Evolutionary conservation across 345 rosid genomes (phyloP), one percentile per base, ranked within the genome.

Genomic region (Hevea brasiliensis): DNA sequence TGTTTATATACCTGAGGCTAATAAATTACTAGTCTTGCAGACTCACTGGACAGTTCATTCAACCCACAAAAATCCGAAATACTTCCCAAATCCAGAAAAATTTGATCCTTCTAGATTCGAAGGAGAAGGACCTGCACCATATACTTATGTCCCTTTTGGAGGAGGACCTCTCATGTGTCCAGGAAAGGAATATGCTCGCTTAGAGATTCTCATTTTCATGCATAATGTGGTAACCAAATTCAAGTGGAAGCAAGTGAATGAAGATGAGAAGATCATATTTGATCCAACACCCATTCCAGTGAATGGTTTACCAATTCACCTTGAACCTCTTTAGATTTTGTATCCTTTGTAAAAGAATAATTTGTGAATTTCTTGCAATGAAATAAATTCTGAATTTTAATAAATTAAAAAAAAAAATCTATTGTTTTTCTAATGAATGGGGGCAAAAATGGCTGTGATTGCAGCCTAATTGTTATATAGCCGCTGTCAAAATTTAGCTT

Each of bases 131-230:
- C 70, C 64, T 4, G 75, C 76, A 20, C 72, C 85, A 23, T 72
- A 35, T 73, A 54, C 67, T 13, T 82, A 75, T 23, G 70, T 72
- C 3, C 82, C 78, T 9, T 82, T 82, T 32, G 79, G 84, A 3
- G 80, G 84, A 42, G 84, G 79, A 13, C 70, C 82, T n/a, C 37
- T 75, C 27, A 82, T 79, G 74, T 73, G 82, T 48, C 80, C 76
- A 0, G 80, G 85, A 15, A 78, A 75, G 50, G 85, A 75, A 64
- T 72, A 75, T 20, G 82, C 82, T 17, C 62, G 58, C 42, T 71
- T 72, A 1, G 80, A 75, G 63, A 82, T 81, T 21, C 77, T 81
- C 2, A 47, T 67, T 17, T 75, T 75, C 80, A 63, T 81, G 15
- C 80, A 75, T 61, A 72, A 78, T 54, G 17, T 75, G 41, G 67